Evolutionary conservation across 495 filamentous ascomycete genomes (phyloP).

Genomic region (Copromyces sp.): DNA sequence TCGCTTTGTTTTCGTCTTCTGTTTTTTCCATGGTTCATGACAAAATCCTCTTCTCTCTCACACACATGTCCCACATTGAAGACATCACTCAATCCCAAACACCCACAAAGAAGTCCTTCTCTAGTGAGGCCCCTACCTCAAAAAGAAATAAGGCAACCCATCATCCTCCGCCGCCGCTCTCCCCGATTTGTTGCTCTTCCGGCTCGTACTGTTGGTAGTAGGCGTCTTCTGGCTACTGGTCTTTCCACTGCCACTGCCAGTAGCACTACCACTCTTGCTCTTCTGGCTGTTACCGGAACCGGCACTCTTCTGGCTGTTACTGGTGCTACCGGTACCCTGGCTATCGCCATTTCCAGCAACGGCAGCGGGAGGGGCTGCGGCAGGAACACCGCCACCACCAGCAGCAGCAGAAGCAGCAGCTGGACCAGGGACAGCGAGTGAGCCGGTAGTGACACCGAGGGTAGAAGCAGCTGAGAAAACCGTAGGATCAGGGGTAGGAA

Average conservation of each 20-base stretch:
- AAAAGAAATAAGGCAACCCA: neutral
- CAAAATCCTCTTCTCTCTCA: neutral
- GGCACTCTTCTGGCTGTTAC: neutral
- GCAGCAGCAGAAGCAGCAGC: neutral
- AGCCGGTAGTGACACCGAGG: too few species aligned
- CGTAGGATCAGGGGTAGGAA: neutral
- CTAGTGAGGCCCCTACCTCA: neutral
- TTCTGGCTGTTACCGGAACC: neutral
- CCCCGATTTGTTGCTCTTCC: neutral
- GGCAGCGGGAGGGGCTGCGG: neutral
- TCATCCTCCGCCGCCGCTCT: neutral
- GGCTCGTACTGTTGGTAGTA: neutral
- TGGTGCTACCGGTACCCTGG: neutral
- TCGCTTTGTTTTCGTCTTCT: neutral
- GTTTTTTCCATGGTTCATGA: neutral
- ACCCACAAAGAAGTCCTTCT: neutral
- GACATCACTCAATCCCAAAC: constrained; percentile 3
- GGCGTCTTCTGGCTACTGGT: neutral
- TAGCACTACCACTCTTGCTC: neutral
- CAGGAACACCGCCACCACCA: neutral
- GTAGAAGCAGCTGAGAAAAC: neutral
- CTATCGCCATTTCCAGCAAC: neutral
- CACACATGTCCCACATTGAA: neutral
- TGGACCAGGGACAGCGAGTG: too few species aligned
- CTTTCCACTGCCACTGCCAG: neutral